phyloP scores from a whole-genome alignment of 148 eudicot genomes.

The Rhododendron griersonianum region DNA sequence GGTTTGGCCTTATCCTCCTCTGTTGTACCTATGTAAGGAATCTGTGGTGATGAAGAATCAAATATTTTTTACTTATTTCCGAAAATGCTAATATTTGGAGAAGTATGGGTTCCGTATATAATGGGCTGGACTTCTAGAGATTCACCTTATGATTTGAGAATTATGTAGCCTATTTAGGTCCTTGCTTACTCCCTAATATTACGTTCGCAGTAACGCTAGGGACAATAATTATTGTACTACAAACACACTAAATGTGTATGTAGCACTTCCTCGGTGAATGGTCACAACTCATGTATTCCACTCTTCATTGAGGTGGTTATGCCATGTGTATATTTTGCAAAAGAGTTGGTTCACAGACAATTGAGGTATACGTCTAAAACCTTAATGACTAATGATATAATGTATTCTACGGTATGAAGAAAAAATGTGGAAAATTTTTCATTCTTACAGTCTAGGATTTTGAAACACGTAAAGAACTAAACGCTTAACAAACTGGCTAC shows the following conservation, averaged over 20 bases:
- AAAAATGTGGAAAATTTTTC: not conserved
- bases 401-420: not conserved
- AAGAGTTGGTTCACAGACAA: not conserved
- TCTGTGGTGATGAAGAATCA: not conserved
- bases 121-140: not conserved
- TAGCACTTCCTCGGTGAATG: not conserved
- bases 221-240: not conserved
- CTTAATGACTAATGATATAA: not conserved
- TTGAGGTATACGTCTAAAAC: not conserved
- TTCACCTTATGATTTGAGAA: not conserved
- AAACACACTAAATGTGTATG: not conserved
- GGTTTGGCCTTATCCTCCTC: not conserved
- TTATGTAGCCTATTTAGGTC: not conserved
- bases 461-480: not conserved
- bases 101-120: not conserved
- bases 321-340: not conserved
- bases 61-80: not conserved
- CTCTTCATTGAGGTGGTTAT: not conserved
- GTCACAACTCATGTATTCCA: not conserved
- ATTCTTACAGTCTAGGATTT: not conserved
- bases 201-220: not conserved
- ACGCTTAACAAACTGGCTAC: not conserved
- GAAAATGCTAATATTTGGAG: not conserved
- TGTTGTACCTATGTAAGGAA: not conserved
- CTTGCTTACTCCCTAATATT: not conserved